Conservation (phyloP, 2,329 filamentous ascomycete genomes). For the Penicillium corylophilum region DNA sequence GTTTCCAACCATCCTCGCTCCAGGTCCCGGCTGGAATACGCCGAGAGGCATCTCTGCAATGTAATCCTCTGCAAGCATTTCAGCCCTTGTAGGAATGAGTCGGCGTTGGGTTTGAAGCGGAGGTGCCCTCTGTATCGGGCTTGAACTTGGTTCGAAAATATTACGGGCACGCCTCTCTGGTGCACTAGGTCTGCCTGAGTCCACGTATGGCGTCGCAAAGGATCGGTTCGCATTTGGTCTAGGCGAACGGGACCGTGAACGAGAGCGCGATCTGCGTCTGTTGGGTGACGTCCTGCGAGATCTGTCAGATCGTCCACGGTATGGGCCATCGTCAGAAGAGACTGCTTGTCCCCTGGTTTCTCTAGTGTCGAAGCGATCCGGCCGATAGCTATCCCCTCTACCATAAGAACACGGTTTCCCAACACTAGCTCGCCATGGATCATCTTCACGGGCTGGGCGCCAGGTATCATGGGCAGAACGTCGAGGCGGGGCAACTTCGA, state of each 20-base stretch:
- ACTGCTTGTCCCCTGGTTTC: neutral
- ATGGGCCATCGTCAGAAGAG: neutral
- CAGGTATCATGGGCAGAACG: neutral
- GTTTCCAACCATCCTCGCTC: neutral
- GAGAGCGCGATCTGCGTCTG: neutral
- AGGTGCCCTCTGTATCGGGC: neutral
- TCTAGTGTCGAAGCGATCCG: neutral
- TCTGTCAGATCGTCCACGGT: neutral
- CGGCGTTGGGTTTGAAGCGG: neutral
- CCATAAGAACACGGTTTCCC: too few species aligned
- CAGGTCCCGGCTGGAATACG: neutral
- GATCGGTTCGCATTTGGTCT: neutral
- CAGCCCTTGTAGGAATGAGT: neutral
- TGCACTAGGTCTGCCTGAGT: neutral
- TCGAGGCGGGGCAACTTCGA: neutral
- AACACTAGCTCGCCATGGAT: too few species aligned
- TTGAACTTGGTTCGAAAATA: too few species aligned
- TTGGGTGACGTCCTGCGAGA: neutral
- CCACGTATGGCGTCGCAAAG: neutral
- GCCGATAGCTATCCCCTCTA: neutral
- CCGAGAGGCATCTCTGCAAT: constrained; percentile 11
- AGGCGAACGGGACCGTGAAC: neutral
- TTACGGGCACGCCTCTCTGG: neutral
- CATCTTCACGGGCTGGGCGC: neutral
- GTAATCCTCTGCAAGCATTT: neutral